Evolutionary conservation across 2,329 filamentous ascomycete genomes (phyloP), one percentile per base, ranked within the genome.

Genomic region (Aspergillus thermomutatus): DNA sequence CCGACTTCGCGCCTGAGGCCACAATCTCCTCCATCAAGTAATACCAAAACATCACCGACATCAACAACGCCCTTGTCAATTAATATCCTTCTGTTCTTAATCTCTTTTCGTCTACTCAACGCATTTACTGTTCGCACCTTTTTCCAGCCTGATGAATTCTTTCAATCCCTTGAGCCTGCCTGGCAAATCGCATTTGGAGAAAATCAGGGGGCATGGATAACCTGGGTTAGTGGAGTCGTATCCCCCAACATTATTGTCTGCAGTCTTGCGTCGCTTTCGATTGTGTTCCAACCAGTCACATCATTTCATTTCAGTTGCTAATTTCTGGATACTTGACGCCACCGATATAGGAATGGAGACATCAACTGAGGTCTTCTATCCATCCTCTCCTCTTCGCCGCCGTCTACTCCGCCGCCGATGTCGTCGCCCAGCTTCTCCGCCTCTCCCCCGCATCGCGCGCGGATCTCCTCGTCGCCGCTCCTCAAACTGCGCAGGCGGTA

Each of bases 71-170:
- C n/a, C 8, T 34, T 40, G n/a, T 26, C 59, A 34, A 49, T 55
- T 45, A 65, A 63, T 52, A 60, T 77, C 56, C 65, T 79, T 53
- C 66, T 78, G 23, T 72, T 71, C 53, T 70, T 80, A 19, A 50
- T 97, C 63, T 80, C 84, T 43, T 83, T 96, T 61, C 90, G 94
- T 54, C 82, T 93, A 62, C 73, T 90, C 71, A 96, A 96, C 77
- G 87, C 91, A 31, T 80, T 94, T 65, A 85, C 82, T 60, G 80
- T 95, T 56, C 81, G 84, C 63, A 97, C 94, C 21, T 99, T 97
- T 74, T 99, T 99, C 77, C 94, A 99, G 75, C 94, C 94, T 27
- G 94, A 99, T 78, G 94, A 99, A 75, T 97, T 91, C 79, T 99
- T 94, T 69, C 94, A 99, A 72, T 89, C 92, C 1, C 83, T 97